Conservation (phyloP, 2,329 filamentous ascomycete genomes). For the Corynespora cassiicola region DNA sequence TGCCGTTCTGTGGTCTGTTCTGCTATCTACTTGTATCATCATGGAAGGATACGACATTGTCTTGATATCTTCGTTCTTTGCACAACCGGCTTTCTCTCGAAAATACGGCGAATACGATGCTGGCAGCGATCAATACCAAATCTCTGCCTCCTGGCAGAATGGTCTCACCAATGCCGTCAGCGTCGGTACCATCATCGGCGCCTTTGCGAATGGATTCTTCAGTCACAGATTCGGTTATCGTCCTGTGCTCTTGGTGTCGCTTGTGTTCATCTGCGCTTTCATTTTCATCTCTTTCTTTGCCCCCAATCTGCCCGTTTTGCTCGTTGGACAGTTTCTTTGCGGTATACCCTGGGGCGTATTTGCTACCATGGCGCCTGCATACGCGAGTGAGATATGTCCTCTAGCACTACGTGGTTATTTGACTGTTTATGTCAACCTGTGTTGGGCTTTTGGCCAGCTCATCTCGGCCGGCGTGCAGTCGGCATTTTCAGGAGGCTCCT, state of each 20-base stretch:
- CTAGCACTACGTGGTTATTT: slow-evolving; percentile 65
- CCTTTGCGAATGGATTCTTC: slow-evolving; percentile 47
- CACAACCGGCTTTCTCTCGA: slow-evolving; percentile 46
- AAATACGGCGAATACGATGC: slow-evolving; percentile 42
- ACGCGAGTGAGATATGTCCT: slow-evolving; percentile 68
- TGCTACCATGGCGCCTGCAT: slow-evolving; percentile 47
- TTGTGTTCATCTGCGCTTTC: slow-evolving; percentile 20
- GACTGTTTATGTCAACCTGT: slow-evolving; percentile 58
- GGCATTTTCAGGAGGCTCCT: slow-evolving; percentile 62
- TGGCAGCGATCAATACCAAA: slow-evolving; percentile 39
- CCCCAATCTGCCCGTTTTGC: slow-evolving; percentile 18
- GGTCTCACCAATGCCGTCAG: slow-evolving; percentile 49
- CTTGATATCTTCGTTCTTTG: slow-evolving; percentile 77
- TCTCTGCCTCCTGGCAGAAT: slow-evolving; percentile 51
- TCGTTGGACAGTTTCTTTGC: slow-evolving; percentile 24
- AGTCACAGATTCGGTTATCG: slow-evolving; percentile 45
- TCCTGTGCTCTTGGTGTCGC: slow-evolving; percentile 18
- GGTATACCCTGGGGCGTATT: slow-evolving; percentile 51
- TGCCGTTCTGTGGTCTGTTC: slow-evolving; percentile 78
- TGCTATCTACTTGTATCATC: slow-evolving; percentile 82
- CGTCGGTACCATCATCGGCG: slow-evolving; percentile 49
- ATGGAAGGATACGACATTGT: slow-evolving; percentile 90
- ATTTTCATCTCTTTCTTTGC: slow-evolving; percentile 30
- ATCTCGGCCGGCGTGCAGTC: slow-evolving; percentile 73
- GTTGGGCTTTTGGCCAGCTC: slow-evolving; percentile 61